Base-by-base conservation (phyloP, 257 asterid species). In the Solanum lignicaule region DNA sequence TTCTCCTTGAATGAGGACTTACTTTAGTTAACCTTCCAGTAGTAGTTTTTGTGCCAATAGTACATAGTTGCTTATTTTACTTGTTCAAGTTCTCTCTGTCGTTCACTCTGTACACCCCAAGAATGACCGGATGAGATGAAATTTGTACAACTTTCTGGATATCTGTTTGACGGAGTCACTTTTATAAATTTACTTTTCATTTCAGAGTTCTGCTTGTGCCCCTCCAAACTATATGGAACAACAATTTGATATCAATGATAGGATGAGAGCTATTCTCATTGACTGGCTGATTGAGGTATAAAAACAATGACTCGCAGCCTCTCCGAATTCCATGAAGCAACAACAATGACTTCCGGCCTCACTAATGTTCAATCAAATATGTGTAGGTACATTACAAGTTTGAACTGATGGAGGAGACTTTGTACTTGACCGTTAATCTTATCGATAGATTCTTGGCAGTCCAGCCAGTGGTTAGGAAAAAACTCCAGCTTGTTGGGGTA, bases 211-310 rank as follows among this genome's bases (percentile, higher is more conserved):
- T 88, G 90, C 94, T 91, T 88, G 94, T 72, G 96, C 93, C 86
- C 91, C 93, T 21, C 91, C 95, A 36, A 86, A 91, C 88, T 97
- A 95, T 62, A 97, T 96, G 98, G 72, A 65, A 10, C 92, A 89
- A 15, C 99, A 97, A 89, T 88, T 66, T 43, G 99, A 96, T 84
- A 91, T 96, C 33, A 97, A 97, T 85, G 99, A 96, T 10, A 90
- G 95, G 86, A 97, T 97, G 99, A 92, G 99, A 84, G 95, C 93
- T 2, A 96, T 97, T 90, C 96, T 97, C 9, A 93, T 97, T 33
- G 99, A 97, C 86, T 97, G 99, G 99, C 94, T 97, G 87, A 95
- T 96, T 18, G 98, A 97, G 99, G 99, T 97, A 91, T 13, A 72
- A 33, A 41, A 73, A 58, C 43, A 35, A 81, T 35, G 5, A 14